Conservation (phyloP, 164 flowering plant genomes). For the Vitis amurensis region DNA sequence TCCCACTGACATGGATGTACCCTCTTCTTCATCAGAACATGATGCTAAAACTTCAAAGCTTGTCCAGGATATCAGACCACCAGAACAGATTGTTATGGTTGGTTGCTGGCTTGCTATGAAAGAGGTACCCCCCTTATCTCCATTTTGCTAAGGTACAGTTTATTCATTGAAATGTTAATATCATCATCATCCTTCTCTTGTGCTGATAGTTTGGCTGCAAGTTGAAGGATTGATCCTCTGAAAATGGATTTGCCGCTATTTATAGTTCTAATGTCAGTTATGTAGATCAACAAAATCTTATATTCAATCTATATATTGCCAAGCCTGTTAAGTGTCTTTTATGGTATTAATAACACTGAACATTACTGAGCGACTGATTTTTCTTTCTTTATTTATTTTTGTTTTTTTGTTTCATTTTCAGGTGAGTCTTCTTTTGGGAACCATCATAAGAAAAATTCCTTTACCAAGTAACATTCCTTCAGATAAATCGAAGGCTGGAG, state of each 20-base stretch:
- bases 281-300: background rate
- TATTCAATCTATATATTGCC: background rate
- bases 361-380: no score
- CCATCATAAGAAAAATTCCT: conserved; percentile 89
- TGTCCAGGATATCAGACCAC: conserved; percentile 35
- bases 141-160: background rate
- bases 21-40: conserved; percentile 24
- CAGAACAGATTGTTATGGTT: conserved; percentile 93
- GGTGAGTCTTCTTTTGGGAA: conserved; percentile 97
- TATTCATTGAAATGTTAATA: conserved; percentile 2
- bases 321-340: background rate
- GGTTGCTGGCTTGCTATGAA: conserved; percentile 99
- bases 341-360: background rate
- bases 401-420: conserved; percentile 28
- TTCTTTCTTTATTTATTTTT: background rate
- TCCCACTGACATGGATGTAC: conserved; percentile 33
- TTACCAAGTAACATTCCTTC: conserved; percentile 46
- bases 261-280: background rate
- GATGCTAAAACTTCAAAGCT: conserved; percentile 30
- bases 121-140: conserved; percentile 56
- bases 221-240: background rate
- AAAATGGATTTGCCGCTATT: background rate
- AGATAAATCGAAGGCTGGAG: conserved; percentile 21
- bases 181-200: conserved; percentile 3
- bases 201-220: background rate